Evolutionary conservation across 2,329 filamentous ascomycete genomes (phyloP).

Genomic region (Hypoxylon sp.): DNA sequence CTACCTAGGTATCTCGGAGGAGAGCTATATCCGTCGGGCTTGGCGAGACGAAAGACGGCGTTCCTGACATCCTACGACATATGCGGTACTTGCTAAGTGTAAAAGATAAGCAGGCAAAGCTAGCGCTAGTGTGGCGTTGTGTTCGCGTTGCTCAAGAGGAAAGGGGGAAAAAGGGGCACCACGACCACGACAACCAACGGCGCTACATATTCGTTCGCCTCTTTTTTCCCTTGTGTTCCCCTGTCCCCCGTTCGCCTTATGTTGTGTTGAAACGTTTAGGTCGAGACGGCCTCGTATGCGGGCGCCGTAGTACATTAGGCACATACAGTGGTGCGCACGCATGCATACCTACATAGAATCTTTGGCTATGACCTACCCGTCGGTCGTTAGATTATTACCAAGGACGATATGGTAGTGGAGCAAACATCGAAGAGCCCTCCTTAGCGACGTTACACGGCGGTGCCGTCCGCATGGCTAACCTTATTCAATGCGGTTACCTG

Average conservation of each 20-base stretch:
- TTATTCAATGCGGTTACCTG: slow-evolving; percentile 37
- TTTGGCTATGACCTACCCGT: background rate
- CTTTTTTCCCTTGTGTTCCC: slow-evolving; percentile 15
- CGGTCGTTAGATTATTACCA: slow-evolving; percentile 25
- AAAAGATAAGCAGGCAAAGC: slow-evolving; percentile 30
- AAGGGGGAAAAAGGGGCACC: background rate
- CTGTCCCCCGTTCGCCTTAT: slow-evolving; percentile 28
- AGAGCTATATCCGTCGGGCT: slow-evolving; percentile 13
- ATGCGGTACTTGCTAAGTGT: slow-evolving; percentile 11
- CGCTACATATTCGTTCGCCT: slow-evolving; percentile 24
- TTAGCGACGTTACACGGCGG: slow-evolving; percentile 44
- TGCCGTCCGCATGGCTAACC: slow-evolving; percentile 45
- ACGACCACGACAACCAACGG: slow-evolving; percentile 21
- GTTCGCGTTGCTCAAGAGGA: slow-evolving; percentile 28
- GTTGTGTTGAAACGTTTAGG: slow-evolving; percentile 18
- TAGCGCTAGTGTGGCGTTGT: slow-evolving; percentile 26
- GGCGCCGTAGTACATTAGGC: slow-evolving; percentile 11
- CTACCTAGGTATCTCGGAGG: background rate
- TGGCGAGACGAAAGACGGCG: slow-evolving; percentile 17
- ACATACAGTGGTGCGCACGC: slow-evolving; percentile 24
- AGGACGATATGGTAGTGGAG: slow-evolving; percentile 1
- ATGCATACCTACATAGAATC: background rate
- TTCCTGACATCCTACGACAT: slow-evolving; percentile 23
- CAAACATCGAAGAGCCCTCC: slow-evolving; percentile 25
- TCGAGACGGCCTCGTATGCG: slow-evolving; percentile 16